Base-by-base conservation (phyloP, 306 rosid species). In the Dryas octopetala region DNA sequence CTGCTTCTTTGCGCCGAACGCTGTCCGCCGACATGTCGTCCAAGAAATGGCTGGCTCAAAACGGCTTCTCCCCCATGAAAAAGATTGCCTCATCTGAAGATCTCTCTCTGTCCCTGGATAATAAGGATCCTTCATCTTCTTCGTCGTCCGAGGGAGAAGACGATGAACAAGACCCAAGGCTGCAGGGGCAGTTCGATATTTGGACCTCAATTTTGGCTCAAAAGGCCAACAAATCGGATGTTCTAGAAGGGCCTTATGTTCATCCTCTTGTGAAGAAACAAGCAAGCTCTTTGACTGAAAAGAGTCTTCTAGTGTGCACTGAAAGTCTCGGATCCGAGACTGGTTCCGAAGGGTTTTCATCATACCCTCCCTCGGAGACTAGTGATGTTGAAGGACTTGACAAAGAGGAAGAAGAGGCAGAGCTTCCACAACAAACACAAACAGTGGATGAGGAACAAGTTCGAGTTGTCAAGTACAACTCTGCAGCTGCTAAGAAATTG, bases 21-120 rank as follows among this genome's bases (percentile, higher is more conserved):
- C 88, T 90, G n/a, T 95, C 99, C 0, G 97, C 97, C 14, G 96
- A 95, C 88, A 90, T 95, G 97, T 95, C 97, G 6, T 90, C 97
- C 13, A 81, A 85, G 83, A 85, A 86, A 61, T 95, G 97, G 96
- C 81, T 90, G 57, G 80, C 86, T 16, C 88, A 85, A 61, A 80
- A 86, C 26, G 85, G 88, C 3, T 63, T 80, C 77, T 75, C 80
- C 58, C 80, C 94, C 23, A 76, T 88, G 78, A 86, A 86, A 17
- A 89, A 84, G 84, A 79, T 66, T 50, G 84, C 91, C 13, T 89
- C 97, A 2, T 89, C 90, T 9, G 71, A 84, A 13, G 71, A 76
- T 43, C 81, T 88, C 74, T 79, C 76, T 44, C 69, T 46, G 14
- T 65, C 85, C 41, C 38, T 41, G 17, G 58, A 26, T 17, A n/a